Percentiles rank a stretch among this genome's conserved stretches.
phyloP scores from a whole-genome alignment of 2,329 filamentous ascomycete species.

The Onygenales sp. region DNA sequence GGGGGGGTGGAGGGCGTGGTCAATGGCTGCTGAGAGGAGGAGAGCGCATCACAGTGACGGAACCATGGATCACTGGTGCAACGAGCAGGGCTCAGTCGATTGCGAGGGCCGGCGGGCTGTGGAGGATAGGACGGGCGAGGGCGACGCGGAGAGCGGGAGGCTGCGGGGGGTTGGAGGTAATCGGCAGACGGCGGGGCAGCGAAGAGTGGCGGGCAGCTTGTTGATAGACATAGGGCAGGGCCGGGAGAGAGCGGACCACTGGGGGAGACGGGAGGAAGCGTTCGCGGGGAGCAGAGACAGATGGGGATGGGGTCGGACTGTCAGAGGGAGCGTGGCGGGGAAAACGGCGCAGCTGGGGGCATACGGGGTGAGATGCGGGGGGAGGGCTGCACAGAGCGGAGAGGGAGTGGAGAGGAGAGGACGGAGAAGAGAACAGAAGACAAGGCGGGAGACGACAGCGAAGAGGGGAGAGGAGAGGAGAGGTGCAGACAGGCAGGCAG shows the following conservation, averaged over 20 bases:
- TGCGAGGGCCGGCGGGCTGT: not conserved
- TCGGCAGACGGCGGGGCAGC: not conserved
- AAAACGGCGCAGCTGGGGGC: not conserved
- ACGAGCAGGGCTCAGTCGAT: conserved; percentile 3
- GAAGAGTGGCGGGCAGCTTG: not conserved
- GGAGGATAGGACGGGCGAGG: too few species aligned
- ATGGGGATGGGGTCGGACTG: not conserved
- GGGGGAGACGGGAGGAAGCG: not conserved
- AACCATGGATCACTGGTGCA: not conserved
- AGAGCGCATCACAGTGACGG: not conserved
- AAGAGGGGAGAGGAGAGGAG: conserved; percentile 8
- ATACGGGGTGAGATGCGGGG: conserved; percentile 6
- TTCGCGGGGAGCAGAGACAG: not conserved
- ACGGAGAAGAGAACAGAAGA: conserved; percentile 5
- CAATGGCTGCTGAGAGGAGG: not conserved
- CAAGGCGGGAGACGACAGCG: not conserved
- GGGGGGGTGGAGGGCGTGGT: not conserved
- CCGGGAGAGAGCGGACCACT: not conserved
- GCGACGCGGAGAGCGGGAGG: too few species aligned
- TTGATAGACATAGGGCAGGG: conserved; percentile 1
- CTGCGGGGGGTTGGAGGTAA: too few species aligned
- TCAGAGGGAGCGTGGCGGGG: conserved; percentile 2
- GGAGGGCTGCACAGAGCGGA: not conserved
- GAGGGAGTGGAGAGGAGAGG: not conserved
- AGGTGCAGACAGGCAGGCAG: conserved; percentile 2